phyloP scores from a whole-genome alignment of 73 alveolate genomes.

The Vitrella brassicaformis region DNA sequence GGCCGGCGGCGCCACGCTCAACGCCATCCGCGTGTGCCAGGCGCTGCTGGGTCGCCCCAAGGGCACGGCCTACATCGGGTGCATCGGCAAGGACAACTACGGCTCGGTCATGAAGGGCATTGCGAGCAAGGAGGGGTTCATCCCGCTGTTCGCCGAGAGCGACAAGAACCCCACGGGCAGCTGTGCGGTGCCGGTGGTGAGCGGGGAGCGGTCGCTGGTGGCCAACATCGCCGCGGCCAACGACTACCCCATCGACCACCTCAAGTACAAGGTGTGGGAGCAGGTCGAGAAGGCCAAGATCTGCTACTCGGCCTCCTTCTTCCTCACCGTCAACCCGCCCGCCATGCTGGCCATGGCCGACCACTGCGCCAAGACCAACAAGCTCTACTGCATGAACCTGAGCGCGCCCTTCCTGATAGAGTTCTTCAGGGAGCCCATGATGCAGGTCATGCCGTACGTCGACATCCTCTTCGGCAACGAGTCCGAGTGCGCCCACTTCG shows the following conservation, averaged over 20 bases:
- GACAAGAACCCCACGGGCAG: slow-evolving; percentile 54
- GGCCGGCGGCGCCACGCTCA: slow-evolving; percentile 60
- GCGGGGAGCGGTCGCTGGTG: slow-evolving; percentile 50
- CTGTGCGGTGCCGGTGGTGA: slow-evolving; percentile 45
- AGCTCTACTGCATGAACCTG: slow-evolving; percentile 44
- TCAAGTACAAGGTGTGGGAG: slow-evolving; percentile 29
- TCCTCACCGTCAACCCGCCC: slow-evolving; percentile 41
- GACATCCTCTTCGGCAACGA: slow-evolving; percentile 74
- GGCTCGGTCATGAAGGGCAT: slow-evolving; percentile 34
- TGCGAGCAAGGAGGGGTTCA: slow-evolving; percentile 34
- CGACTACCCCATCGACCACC: slow-evolving; percentile 38
- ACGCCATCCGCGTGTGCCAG: slow-evolving; percentile 47
- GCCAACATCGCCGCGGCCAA: slow-evolving; percentile 62
- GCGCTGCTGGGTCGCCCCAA: slow-evolving; percentile 31
- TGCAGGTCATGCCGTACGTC: slow-evolving; percentile 33
- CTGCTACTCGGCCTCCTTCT: slow-evolving; percentile 46
- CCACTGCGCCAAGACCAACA: slow-evolving; percentile 32
- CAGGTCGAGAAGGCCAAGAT: slow-evolving; percentile 35
- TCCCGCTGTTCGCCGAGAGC: slow-evolving; percentile 21
- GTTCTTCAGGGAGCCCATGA: slow-evolving; percentile 40
- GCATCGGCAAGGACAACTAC: slow-evolving; percentile 48
- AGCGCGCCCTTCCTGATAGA: slow-evolving; percentile 53
- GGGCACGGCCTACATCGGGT: slow-evolving; percentile 41
- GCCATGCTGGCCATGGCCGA: slow-evolving; percentile 33
- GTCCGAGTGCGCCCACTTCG: slow-evolving; percentile 54